Evolutionary conservation across 371 early-diverging fungal genomes (phyloP).

Genomic region (Actinomucor elegans): DNA sequence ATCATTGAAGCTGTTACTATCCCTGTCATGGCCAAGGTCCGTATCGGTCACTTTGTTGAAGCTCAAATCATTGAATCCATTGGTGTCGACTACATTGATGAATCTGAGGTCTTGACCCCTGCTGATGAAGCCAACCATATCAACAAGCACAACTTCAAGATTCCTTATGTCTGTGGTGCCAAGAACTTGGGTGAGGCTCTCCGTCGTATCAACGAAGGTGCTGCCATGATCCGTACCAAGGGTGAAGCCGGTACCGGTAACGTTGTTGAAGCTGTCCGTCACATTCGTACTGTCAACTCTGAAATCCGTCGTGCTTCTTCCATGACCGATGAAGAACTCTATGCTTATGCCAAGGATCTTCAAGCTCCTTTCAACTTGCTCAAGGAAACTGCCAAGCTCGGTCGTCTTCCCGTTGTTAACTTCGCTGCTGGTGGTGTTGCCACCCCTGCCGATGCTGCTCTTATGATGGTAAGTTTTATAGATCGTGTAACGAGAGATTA

Average conservation of each 20-base stretch:
- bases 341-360: conserved; percentile 91
- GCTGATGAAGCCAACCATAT: conserved; percentile 95
- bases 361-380: conserved; percentile 89
- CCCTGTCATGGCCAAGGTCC: conserved; percentile 98
- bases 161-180: conserved; percentile 96
- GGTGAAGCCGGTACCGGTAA: conserved; percentile 98
- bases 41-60: conserved; percentile 98
- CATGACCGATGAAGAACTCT: conserved; percentile 75
- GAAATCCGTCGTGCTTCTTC: conserved; percentile 81
- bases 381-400: conserved; percentile 85
- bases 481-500: background rate
- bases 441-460: conserved; percentile 95
- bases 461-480: conserved; percentile 78
- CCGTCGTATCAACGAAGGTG: conserved; percentile 95
- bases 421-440: conserved; percentile 98
- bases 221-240: conserved; percentile 97
- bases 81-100: conserved; percentile 95
- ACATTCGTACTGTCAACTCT: conserved; percentile 82
- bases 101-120: conserved; percentile 94
- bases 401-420: conserved; percentile 95
- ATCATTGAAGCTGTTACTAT: conserved; percentile 95
- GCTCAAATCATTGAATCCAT: conserved; percentile 93
- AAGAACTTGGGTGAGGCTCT: conserved; percentile 97
- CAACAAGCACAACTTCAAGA: conserved; percentile 88
- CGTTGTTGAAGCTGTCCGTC: conserved; percentile 95